Evolutionary conservation across 2,329 filamentous ascomycete genomes (phyloP), one percentile per base, ranked within the genome.

Genomic region (Aureobasidium sp.): DNA sequence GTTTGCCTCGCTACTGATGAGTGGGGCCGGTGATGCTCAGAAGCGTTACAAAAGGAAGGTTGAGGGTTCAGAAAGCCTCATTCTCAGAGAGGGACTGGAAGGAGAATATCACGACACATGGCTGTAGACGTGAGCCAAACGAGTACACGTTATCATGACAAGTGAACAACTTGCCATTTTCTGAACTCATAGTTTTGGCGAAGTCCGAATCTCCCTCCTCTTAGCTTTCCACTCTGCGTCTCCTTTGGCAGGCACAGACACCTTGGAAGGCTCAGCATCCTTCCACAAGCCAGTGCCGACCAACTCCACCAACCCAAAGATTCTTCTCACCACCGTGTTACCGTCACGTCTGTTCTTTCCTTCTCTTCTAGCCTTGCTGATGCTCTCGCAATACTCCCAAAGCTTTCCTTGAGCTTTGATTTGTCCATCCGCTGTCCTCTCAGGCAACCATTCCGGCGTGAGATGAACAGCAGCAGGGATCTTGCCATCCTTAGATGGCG

Each of bases 321-420:
- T 93, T 21, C 94, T 81, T 13, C 83, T 88, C 66, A 87, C 88
- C 3, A 97, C 92, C 0, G 91, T 96, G 1, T 87, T 89, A 13
- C 92, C 92, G 71, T 99, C 94, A n/a, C 93, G 82, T 23, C 94
- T 79, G 71, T 97, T 96, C 83, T 97, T 99, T 9, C 94, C 94
- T 76, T 97, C 94, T 45, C 93, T 81, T 33, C 94, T 80, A 46
- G 85, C 89, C 53, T 84, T 81, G 8, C 90, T 90, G 64, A 99
- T 96, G 69, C 86, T 83, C 72, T 96, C 91, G 4, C 88, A 93
- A 68, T 97, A 95, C 60, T 90, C 84, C 94, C 94, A 99, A 7
- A 99, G 77, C 62, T 84, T 84, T 0, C 93, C 94, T 17, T 86
- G 79, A 0, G 89, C 81, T 2, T 84, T 69, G 0, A 96, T 79